Evolutionary conservation across 768 basidiomycete genomes (phyloP).

Genomic region (Boletus pseudo-olivaceus): DNA sequence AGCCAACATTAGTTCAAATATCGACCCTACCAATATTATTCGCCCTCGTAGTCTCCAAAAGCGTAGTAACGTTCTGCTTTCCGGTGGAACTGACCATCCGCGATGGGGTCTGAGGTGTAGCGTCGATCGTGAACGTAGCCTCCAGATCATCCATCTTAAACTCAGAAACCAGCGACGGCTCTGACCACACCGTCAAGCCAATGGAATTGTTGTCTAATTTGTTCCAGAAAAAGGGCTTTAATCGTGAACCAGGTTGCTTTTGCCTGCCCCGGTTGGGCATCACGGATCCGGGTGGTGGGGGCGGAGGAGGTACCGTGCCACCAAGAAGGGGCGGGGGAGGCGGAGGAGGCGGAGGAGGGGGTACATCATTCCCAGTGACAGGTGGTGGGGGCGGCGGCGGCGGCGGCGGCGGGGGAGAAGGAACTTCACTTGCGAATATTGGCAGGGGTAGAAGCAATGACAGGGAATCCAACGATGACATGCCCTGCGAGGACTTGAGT

Average conservation of each 20-base stretch:
- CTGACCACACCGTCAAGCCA: conserved; percentile 67
- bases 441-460: conserved; percentile 37
- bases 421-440: not conserved
- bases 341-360: conserved; percentile 29
- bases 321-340: conserved; percentile 42
- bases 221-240: conserved; percentile 92
- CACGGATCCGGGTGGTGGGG: conserved; percentile 26
- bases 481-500: conserved; percentile 27
- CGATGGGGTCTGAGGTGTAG: conserved; percentile 39
- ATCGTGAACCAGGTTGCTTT: conserved; percentile 44
- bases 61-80: conserved; percentile 62
- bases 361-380: conserved; percentile 11
- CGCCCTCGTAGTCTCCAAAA: conserved; percentile 77
- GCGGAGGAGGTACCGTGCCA: conserved; percentile 20
- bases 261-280: conserved; percentile 32
- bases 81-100: conserved; percentile 39
- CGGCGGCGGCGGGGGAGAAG: conserved; percentile 16
- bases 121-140: conserved; percentile 64
- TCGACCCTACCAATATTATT: conserved; percentile 69
- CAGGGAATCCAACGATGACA: conserved; percentile 8
- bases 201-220: conserved; percentile 53
- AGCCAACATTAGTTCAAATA: not conserved
- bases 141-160: conserved; percentile 72
- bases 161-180: conserved; percentile 38
- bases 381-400: conserved; percentile 32